These are phyloP conservation scores for Podaxis sp. DNA, from an alignment of 768 basidiomycete species.

Conservation along the genomic window DNA sequence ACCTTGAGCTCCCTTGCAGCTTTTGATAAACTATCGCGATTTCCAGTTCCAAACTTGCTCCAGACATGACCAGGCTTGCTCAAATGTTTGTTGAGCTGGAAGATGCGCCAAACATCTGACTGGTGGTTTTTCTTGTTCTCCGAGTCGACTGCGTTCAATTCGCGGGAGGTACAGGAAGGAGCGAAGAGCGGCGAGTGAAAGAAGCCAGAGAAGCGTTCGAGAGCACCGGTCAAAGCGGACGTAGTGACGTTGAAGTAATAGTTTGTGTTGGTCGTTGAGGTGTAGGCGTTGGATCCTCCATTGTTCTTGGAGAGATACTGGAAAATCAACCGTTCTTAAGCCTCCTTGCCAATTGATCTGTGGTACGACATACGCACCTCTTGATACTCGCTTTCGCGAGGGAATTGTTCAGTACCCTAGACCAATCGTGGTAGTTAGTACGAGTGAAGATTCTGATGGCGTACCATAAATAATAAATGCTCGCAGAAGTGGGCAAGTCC, in stretches of 20 bases:
- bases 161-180: constrained; percentile 81
- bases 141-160: constrained; percentile 94
- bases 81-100: constrained; percentile 89
- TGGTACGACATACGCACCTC: constrained; percentile 49
- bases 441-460: constrained; percentile 23
- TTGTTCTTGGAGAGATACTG: constrained; percentile 81
- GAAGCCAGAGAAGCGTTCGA: constrained; percentile 80
- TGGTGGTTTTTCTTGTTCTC: constrained; percentile 98
- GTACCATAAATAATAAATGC: constrained; percentile 92
- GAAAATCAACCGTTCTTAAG: neutral
- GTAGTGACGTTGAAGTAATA: constrained; percentile 78
- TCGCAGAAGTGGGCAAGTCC: constrained; percentile 96
- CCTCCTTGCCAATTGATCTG: neutral
- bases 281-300: constrained; percentile 89
- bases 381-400: constrained; percentile 92
- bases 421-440: constrained; percentile 4
- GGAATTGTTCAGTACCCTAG: constrained; percentile 81
- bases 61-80: constrained; percentile 79
- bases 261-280: constrained; percentile 88
- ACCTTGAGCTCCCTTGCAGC: constrained; percentile 58
- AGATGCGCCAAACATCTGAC: constrained; percentile 88
- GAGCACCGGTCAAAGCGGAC: constrained; percentile 61
- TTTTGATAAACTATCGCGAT: constrained; percentile 67
- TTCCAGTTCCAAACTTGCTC: constrained; percentile 91
- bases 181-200: constrained; percentile 93